phyloP scores from a whole-genome alignment of 208 protist genomes.

The Crithidia thermophila region DNA sequence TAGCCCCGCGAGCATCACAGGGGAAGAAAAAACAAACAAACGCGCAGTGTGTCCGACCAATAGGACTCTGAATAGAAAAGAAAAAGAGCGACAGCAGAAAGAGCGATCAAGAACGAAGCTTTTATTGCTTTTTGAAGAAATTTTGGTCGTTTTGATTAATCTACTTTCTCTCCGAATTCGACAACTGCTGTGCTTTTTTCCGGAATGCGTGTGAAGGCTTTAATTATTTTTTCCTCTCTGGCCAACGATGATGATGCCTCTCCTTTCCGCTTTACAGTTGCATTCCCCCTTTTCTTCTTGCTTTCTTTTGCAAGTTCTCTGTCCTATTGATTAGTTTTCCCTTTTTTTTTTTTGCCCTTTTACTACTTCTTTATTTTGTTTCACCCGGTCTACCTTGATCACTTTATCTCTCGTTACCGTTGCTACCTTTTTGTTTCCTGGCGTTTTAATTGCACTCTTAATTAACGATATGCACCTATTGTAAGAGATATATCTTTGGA shows the following conservation, averaged over 20 bases:
- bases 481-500: too few species aligned
- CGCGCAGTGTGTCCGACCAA: too few species aligned
- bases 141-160: too few species aligned
- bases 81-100: too few species aligned
- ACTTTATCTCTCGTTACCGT: neutral
- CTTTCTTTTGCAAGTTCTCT: slow-evolving; percentile 16
- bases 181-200: too few species aligned
- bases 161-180: too few species aligned
- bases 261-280: neutral
- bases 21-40: neutral
- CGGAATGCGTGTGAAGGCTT: too few species aligned
- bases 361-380: neutral
- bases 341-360: neutral
- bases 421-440: neutral
- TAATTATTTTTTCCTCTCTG: neutral
- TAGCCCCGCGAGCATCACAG: neutral
- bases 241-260: neutral
- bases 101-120: too few species aligned
- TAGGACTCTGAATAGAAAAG: too few species aligned
- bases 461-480: too few species aligned
- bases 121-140: too few species aligned
- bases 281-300: slow-evolving; percentile 5
- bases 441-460: too few species aligned
- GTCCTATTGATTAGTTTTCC: slow-evolving; percentile 6
- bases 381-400: neutral